Evolutionary conservation across 2,329 filamentous ascomycete genomes (phyloP).

Genomic region (Sarocladiaceae sp.): DNA sequence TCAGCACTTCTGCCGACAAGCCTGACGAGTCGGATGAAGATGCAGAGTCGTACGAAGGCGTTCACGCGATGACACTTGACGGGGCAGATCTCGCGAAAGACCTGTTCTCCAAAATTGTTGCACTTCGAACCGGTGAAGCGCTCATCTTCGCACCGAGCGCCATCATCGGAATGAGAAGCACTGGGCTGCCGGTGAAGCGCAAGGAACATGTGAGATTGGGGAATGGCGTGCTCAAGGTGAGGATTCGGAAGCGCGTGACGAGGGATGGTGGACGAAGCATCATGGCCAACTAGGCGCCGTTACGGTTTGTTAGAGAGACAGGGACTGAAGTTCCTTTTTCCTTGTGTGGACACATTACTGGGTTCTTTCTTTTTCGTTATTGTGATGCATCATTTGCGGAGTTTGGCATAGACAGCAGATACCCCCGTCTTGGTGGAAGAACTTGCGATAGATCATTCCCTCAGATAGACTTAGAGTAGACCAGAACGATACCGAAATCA

Average conservation of each 20-base stretch:
- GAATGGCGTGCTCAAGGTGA: constrained; percentile 32
- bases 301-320: too few relatives aligned
- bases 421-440: too few relatives aligned
- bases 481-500: too few relatives aligned
- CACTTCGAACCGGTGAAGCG: constrained; percentile 37
- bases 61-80: not conserved
- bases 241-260: constrained; percentile 35
- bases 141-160: constrained; percentile 41
- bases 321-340: too few relatives aligned
- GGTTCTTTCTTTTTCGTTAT: too few relatives aligned
- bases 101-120: constrained; percentile 36
- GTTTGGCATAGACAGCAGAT: too few relatives aligned
- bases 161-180: constrained; percentile 20
- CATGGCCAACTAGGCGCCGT: constrained; percentile 34
- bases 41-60: not conserved
- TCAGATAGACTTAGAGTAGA: too few relatives aligned
- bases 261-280: constrained; percentile 38
- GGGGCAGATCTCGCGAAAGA: constrained; percentile 14
- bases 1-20: constrained; percentile 2
- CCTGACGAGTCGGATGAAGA: not conserved
- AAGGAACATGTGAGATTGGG: constrained; percentile 20
- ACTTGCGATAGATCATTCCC: too few relatives aligned
- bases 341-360: too few relatives aligned
- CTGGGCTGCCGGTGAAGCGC: not conserved
- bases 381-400: too few relatives aligned